A percentile compares a stretch with the other conserved stretches of the same genome.
phyloP scores from a whole-genome alignment of 306 rosid species.

The Dalbergia oliveri region DNA sequence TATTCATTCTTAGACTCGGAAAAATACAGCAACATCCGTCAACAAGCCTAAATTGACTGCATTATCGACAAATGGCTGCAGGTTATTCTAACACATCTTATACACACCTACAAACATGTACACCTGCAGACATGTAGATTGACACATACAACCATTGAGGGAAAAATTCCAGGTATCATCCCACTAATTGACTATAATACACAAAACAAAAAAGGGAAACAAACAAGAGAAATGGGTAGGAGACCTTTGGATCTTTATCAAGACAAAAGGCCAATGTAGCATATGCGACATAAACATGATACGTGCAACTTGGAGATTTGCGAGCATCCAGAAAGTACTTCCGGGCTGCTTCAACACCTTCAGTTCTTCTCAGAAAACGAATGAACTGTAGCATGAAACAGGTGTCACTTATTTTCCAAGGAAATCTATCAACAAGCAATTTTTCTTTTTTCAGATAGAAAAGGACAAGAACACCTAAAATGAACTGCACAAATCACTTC shows the following conservation, averaged over 20 bases:
- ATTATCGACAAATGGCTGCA: conserved; percentile 10
- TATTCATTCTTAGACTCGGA: conserved; percentile 11
- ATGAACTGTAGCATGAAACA: conserved; percentile 77
- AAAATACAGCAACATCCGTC: neutral
- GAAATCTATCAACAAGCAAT: conserved; percentile 25
- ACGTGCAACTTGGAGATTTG: conserved; percentile 85
- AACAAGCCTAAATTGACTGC: neutral
- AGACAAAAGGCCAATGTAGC: conserved; percentile 93
- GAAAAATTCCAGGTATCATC: neutral
- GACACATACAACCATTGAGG: neutral
- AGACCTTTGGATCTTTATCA: conserved; percentile 97
- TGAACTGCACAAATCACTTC: conserved; percentile 23
- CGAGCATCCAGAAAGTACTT: conserved; percentile 95
- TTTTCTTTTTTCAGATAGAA: neutral
- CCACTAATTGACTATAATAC: conserved; percentile 21
- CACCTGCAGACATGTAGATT: neutral
- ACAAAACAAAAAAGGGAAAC: neutral
- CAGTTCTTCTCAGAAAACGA: conserved; percentile 91
- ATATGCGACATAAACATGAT: conserved; percentile 96
- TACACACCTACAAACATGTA: neutral
- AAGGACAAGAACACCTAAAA: neutral
- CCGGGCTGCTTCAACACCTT: conserved; percentile 98
- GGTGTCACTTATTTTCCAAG: conserved; percentile 40
- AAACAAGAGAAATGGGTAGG: conserved; percentile 43
- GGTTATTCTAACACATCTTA: neutral